Percentiles rank a stretch among this genome's conserved stretches.
phyloP scores from a whole-genome alignment of 441 rosid genomes.

The Hura crepitans region DNA sequence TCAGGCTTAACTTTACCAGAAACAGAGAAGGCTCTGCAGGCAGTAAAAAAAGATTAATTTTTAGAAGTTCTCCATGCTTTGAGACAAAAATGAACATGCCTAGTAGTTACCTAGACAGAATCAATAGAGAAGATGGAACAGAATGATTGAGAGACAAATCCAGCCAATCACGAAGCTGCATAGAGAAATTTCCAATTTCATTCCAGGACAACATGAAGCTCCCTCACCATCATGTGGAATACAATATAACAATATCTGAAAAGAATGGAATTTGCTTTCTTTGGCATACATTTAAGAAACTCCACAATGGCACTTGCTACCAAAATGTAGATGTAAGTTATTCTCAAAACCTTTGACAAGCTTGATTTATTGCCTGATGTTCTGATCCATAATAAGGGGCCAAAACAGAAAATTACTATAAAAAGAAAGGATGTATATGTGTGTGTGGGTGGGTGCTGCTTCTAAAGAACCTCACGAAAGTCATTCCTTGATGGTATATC shows the following conservation, averaged over 20 bases:
- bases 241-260: slow-evolving; percentile 1
- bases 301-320: background rate
- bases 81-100: slow-evolving; percentile 3
- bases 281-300: slow-evolving; percentile 8
- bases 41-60: slow-evolving; percentile 16
- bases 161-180: slow-evolving; percentile 75
- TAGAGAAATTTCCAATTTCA: slow-evolving; percentile 25
- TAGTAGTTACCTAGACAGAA: slow-evolving; percentile 58
- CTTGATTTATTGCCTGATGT: too few species aligned
- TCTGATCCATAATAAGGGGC: too few species aligned
- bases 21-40: slow-evolving; percentile 66
- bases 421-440: too few species aligned
- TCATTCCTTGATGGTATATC: background rate
- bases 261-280: background rate
- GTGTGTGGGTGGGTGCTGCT: background rate
- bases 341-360: background rate
- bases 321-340: background rate
- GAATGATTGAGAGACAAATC: slow-evolving; percentile 77
- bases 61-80: slow-evolving; percentile 17
- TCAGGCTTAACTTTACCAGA: slow-evolving; percentile 78
- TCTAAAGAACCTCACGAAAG: background rate
- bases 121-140: slow-evolving; percentile 73
- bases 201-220: slow-evolving; percentile 20
- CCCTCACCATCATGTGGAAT: background rate
- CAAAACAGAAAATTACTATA: too few species aligned